Evolutionary conservation across 2,329 filamentous ascomycete genomes (phyloP).

Genomic region (Sclerotinia subarctica): DNA sequence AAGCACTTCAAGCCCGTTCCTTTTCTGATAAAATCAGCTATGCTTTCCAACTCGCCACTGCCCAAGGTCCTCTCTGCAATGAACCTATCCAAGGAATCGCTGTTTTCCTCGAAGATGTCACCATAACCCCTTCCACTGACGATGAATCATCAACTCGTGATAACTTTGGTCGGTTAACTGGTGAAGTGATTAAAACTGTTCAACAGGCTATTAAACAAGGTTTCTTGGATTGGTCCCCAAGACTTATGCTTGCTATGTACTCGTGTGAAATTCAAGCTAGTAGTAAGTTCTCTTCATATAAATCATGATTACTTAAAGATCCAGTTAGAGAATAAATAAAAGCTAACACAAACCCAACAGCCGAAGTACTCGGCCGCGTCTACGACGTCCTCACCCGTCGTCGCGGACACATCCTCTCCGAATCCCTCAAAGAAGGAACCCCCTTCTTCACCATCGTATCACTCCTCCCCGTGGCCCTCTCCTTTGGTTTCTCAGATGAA

Average conservation of each 20-base stretch:
- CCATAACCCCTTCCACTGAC: conserved; percentile 54
- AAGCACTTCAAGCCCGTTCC: conserved; percentile 56
- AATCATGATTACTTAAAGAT: not conserved
- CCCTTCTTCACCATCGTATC: conserved; percentile 95
- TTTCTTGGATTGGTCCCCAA: conserved; percentile 93
- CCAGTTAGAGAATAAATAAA: not conserved
- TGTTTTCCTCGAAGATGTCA: conserved; percentile 80
- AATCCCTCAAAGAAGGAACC: conserved; percentile 90
- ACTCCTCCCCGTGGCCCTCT: conserved; percentile 85
- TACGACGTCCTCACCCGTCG: conserved; percentile 97
- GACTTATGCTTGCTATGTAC: conserved; percentile 97
- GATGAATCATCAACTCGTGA: conserved; percentile 56
- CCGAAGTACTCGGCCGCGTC: conserved; percentile 90
- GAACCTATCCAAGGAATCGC: conserved; percentile 93
- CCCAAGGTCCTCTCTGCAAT: conserved; percentile 84
- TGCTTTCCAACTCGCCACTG: conserved; percentile 88
- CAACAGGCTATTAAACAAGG: conserved; percentile 79
- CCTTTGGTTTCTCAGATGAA: conserved; percentile 93
- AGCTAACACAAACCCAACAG: conserved; percentile 41
- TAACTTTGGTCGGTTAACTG: conserved; percentile 75
- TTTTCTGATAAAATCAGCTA: conserved; percentile 89
- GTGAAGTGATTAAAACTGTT: conserved; percentile 87
- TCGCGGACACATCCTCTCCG: conserved; percentile 81
- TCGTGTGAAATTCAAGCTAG: conserved; percentile 95
- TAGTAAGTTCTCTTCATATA: conserved; percentile 51